Percentiles rank a stretch among this genome's conserved stretches.
These are phyloP conservation scores for Blastobotrys proliferans DNA, from an alignment of 1,139 yeast genomes.

Conservation along the genomic window DNA sequence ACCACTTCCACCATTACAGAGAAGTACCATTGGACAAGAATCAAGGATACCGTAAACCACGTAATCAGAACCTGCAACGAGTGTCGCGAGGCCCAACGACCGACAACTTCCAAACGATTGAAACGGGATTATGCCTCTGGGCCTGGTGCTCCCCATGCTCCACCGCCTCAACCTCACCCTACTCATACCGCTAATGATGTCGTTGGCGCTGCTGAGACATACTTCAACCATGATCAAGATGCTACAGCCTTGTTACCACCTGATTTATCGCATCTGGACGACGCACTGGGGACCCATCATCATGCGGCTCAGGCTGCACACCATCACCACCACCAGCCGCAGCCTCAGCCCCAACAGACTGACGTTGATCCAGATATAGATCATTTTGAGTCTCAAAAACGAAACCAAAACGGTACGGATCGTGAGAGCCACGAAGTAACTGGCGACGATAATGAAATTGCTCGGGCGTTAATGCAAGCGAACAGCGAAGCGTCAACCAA, in stretches of 20 bases:
- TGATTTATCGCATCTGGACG: constrained; percentile 12
- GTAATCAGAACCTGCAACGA: constrained; percentile 74
- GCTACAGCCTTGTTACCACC: constrained; percentile 14
- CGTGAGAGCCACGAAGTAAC: not conserved
- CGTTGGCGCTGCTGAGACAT: constrained; percentile 8
- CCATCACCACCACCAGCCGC: constrained; percentile 19
- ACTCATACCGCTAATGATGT: not conserved
- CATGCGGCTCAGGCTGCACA: constrained; percentile 40
- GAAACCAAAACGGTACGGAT: constrained; percentile 14
- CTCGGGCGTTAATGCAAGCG: constrained; percentile 61
- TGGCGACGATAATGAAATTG: constrained; percentile 56
- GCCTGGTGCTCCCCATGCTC: constrained; percentile 7
- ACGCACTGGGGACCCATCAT: constrained; percentile 20
- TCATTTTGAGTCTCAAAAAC: constrained; percentile 47
- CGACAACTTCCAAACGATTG: constrained; percentile 26
- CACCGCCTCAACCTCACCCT: not conserved
- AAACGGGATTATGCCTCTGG: constrained; percentile 17
- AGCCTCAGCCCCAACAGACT: constrained; percentile 29
- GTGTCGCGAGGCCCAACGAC: constrained; percentile 50
- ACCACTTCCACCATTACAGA: constrained; percentile 76
- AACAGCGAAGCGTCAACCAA: constrained; percentile 40
- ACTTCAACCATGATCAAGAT: constrained; percentile 1
- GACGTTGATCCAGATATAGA: constrained; percentile 62
- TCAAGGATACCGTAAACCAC: constrained; percentile 80
- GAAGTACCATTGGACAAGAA: constrained; percentile 84